Percentiles rank a stretch among this genome's conserved stretches.
Conservation (phyloP, 129 eudicot genomes). For the Pulicaria dysenterica region DNA sequence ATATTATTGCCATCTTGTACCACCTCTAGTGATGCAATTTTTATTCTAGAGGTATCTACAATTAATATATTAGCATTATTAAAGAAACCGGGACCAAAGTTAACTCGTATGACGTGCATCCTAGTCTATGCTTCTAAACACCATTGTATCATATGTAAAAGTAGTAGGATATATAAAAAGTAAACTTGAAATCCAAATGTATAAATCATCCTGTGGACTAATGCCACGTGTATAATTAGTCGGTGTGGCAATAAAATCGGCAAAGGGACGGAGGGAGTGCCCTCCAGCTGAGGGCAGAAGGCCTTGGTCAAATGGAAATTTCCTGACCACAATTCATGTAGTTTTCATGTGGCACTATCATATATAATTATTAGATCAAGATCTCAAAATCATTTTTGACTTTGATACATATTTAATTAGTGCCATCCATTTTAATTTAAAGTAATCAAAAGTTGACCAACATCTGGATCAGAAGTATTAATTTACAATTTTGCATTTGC, state of each 20-base stretch:
- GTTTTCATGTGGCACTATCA: slow-evolving; percentile 15
- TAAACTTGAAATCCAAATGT: too few relatives aligned
- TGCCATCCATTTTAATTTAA: neutral
- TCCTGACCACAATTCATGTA: slow-evolving; percentile 35
- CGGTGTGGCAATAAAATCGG: slow-evolving; percentile 21
- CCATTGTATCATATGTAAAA: too few relatives aligned
- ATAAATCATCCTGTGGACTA: slow-evolving; percentile 1
- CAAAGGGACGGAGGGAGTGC: slow-evolving; percentile 23
- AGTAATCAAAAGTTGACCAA: neutral
- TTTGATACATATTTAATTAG: neutral
- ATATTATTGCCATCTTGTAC: slow-evolving; percentile 38
- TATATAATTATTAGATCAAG: neutral
- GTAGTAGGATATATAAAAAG: too few relatives aligned
- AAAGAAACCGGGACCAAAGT: slow-evolving; percentile 34
- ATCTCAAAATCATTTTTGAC: slow-evolving; percentile 7
- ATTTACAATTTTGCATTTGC: too few relatives aligned
- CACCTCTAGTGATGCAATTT: slow-evolving; percentile 29
- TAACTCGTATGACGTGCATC: neutral
- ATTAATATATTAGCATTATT: slow-evolving; percentile 30
- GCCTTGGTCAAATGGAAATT: slow-evolving; percentile 22
- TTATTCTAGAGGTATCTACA: slow-evolving; percentile 28
- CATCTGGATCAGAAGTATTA: too few relatives aligned
- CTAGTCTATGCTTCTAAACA: neutral
- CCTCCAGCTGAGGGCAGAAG: slow-evolving; percentile 41
- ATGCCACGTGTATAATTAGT: slow-evolving; percentile 31